Base-by-base conservation (phyloP, 805 yeast species). In the Metschnikowia noctiluminum region DNA sequence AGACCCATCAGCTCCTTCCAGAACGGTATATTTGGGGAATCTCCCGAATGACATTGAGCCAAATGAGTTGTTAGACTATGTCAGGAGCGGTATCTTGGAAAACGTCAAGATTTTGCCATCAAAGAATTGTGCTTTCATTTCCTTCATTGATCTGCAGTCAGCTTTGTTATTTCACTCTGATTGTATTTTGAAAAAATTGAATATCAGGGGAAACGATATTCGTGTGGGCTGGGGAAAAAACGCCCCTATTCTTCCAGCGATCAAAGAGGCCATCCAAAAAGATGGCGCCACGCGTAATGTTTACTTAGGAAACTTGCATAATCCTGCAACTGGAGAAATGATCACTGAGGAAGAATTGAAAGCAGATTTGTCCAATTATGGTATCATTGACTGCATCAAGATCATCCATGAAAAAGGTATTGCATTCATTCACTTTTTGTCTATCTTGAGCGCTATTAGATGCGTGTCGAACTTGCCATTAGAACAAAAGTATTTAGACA, bases 221-320 rank as follows among this genome's bases (percentile, higher is more conserved):
- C 81, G 89, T 61, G 79, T 92, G 51, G 96, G 97, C 11, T 94
- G 98, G 98, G 97, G 96, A 16, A 86, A 86, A 56, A 82, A 89
- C 36, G 74, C 85, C 2, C 82, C 87, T 1, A 80, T 90, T 34
- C 82, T 82, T 50, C 87, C 95, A 1, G 76, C 85, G 7, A 91
- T 92, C 7, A 71, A 82, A 45, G 80, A 84, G 32, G 84, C 90
- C 14, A 89, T 94, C 47, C 82, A 83, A 48, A 80, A 87, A 53
- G 92, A 89, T 56, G 88, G 89, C 42, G 98, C 98, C 6, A 89
- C 97, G 10, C 81, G 99, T 72, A 91, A 92, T 63, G 96, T 92
- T 34, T 91, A 89, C 63, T 74, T 92, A 53, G 97, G 97, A 15
- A 84, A 83, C 54, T 73, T 92, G 47, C 82, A 84, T 52, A 84